Base-by-base conservation (phyloP, 2,329 filamentous ascomycete genomes). In the Ascocoryne sarcoides region DNA sequence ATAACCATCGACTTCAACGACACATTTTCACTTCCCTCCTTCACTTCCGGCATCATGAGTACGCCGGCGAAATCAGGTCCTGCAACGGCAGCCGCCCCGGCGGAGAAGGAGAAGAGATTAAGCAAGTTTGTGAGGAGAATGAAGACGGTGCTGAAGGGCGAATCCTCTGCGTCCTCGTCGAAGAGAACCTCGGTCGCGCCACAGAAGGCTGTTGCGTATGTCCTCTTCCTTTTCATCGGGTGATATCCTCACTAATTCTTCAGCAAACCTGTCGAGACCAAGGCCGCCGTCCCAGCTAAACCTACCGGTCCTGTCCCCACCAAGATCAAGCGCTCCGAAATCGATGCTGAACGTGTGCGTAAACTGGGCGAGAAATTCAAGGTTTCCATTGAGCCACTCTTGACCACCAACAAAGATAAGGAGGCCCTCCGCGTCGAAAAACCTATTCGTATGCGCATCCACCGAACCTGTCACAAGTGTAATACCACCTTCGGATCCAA, bases 391-490 rank as follows among this genome's bases (percentile, higher is more conserved):
- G 58, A 60, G n/a, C 51, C 58, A 10, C 12, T 26, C 23, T 23
- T 43, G 10, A 36, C 44, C 3, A 33, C 34, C 15, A 34, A 46
- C 37, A 37, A 44, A 16, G 46, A 54, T 32, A 45, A 66, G 42
- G 49, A 54, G 19, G 43, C 47, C 4, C 46, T 43, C 33, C 79
- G 82, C 32, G 73, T 84, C 40, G 79, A 86, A 60, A 87, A 84
- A 66, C 74, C 82, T 10, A 83, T 87, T 50, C 78, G 82, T 43
- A 83, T 89, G 74, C 78, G 84, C 39, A 75, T 88, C 39, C 82
- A 84, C 60, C 76, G 81, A 51, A 80, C 75, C 47, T 95, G 89
- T 62, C 89, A 95, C 63, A 72, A 76, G 51, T 95, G 89, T 66
- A 75, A 79, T 43, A 76, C 81, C 10, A 74, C 75, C 17, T 94